Conservation (phyloP, 192 early-diverging fungal species). For the Coemansia sp. region DNA sequence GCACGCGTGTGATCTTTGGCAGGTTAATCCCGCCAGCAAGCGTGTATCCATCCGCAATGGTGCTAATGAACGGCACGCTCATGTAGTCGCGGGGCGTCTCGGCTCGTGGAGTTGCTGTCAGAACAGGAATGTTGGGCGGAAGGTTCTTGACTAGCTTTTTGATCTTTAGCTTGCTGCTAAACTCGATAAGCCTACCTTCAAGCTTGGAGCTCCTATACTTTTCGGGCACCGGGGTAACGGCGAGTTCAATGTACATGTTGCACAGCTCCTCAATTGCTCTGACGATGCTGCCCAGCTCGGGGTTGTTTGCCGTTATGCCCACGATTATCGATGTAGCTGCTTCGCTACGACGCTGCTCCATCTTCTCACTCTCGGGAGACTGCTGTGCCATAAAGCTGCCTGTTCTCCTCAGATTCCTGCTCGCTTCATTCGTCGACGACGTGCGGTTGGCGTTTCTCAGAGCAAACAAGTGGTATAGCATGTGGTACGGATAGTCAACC, state of each 20-base stretch:
- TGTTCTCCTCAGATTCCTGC: conserved; percentile 10
- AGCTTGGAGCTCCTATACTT: conserved; percentile 35
- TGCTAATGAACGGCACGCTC: conserved; percentile 41
- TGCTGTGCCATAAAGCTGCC: conserved; percentile 16
- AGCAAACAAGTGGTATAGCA: conserved; percentile 45
- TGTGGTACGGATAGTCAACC: conserved; percentile 49
- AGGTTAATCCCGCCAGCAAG: conserved; percentile 56
- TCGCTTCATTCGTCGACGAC: neutral
- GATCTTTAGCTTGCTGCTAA: conserved; percentile 31
- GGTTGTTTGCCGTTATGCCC: conserved; percentile 13
- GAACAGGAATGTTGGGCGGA: conserved; percentile 37
- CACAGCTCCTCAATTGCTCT: conserved; percentile 43
- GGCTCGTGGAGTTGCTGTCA: conserved; percentile 30
- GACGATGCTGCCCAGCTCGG: conserved; percentile 29
- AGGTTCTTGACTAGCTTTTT: conserved; percentile 28
- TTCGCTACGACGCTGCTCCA: conserved; percentile 46
- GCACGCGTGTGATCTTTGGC: conserved; percentile 49
- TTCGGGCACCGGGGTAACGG: conserved; percentile 36
- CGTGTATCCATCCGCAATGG: conserved; percentile 34
- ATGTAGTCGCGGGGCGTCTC: conserved; percentile 43
- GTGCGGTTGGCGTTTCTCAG: conserved; percentile 50
- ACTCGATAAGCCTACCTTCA: conserved; percentile 30
- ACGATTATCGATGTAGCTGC: conserved; percentile 36
- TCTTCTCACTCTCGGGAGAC: conserved; percentile 34
- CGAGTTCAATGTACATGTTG: conserved; percentile 45